A percentile compares a stretch with the other conserved stretches of the same genome.
These are phyloP conservation scores for Laetiporus sulphureus DNA, from an alignment of 1,284 basidiomycete species.

Conservation along the genomic window DNA sequence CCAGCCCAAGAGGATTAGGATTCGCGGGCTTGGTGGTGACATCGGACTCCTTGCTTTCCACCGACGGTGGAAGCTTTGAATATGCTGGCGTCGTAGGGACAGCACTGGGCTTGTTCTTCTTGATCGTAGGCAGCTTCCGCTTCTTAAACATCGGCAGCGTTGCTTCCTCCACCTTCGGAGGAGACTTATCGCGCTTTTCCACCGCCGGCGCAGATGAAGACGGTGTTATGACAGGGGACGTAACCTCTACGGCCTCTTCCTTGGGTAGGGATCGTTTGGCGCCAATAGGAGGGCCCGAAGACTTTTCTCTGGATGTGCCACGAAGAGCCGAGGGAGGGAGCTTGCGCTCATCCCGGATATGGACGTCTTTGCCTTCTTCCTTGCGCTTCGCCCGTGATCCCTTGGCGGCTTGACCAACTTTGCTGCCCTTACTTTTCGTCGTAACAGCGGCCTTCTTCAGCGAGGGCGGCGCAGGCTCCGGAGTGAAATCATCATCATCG, in stretches of 20 bases:
- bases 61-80: constrained; percentile 19
- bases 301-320: no score
- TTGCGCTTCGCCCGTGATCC: constrained; percentile 16
- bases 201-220: no score
- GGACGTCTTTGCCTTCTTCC: constrained; percentile 27
- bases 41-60: constrained; percentile 22
- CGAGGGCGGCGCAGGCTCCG: constrained; percentile 15
- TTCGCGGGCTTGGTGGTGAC: constrained; percentile 10
- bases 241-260: not conserved
- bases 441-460: constrained; percentile 8
- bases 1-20: no score
- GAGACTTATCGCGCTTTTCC: constrained; percentile 6
- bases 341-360: constrained; percentile 36
- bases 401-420: constrained; percentile 12
- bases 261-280: constrained; percentile 3
- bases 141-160: constrained; percentile 39
- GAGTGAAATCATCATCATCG: constrained; percentile 17
- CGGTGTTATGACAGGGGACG: not conserved
- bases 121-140: constrained; percentile 64
- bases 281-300: constrained; percentile 1
- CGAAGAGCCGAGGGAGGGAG: constrained; percentile 9
- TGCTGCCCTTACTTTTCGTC: constrained; percentile 11
- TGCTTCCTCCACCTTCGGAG: constrained; percentile 8
- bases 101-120: constrained; percentile 52
- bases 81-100: constrained; percentile 24